Conservation (phyloP, 129 eudicot species). For the Flaveria trinervia region DNA sequence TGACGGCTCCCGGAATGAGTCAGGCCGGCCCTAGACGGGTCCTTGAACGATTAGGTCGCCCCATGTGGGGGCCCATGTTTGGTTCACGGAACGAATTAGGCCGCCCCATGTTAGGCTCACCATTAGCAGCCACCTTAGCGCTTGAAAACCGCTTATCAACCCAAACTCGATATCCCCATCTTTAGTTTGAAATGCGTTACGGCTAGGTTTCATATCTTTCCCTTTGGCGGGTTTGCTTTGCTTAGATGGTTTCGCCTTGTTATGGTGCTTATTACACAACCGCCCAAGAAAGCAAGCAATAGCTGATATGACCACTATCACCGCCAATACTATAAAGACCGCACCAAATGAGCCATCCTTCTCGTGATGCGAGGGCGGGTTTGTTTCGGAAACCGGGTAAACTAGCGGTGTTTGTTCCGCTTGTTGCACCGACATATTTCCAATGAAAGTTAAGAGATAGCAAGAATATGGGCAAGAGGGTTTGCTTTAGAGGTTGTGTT, state of each 20-base stretch:
- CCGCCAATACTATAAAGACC: slow-evolving; percentile 46
- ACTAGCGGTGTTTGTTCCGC: slow-evolving; percentile 37
- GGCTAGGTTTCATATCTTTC: slow-evolving; percentile 43
- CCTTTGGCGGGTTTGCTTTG: slow-evolving; percentile 34
- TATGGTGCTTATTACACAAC: slow-evolving; percentile 36
- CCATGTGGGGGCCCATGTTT: slow-evolving; percentile 27
- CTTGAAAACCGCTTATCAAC: slow-evolving; percentile 42
- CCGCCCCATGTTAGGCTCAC: slow-evolving; percentile 32
- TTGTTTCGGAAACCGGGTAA: slow-evolving; percentile 39
- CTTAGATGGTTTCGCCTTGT: slow-evolving; percentile 36
- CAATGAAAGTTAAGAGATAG: not conserved
- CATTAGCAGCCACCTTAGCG: slow-evolving; percentile 46
- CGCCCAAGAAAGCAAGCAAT: slow-evolving; percentile 48
- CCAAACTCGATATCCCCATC: slow-evolving; percentile 50
- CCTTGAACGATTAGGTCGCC: slow-evolving; percentile 26
- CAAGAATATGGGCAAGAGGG: slow-evolving; percentile 10
- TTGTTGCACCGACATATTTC: slow-evolving; percentile 29
- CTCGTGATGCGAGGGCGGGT: slow-evolving; percentile 31
- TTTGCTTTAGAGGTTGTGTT: slow-evolving; percentile 14
- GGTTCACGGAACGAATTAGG: slow-evolving; percentile 29
- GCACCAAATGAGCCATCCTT: slow-evolving; percentile 42
- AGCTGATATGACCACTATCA: slow-evolving; percentile 45
- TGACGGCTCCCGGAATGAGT: slow-evolving; percentile 22
- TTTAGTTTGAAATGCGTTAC: slow-evolving; percentile 43
- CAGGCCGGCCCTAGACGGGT: slow-evolving; percentile 29